These are phyloP conservation scores for Prunus kanzakura DNA, from an alignment of 306 rosid genomes.

Conservation along the genomic window DNA sequence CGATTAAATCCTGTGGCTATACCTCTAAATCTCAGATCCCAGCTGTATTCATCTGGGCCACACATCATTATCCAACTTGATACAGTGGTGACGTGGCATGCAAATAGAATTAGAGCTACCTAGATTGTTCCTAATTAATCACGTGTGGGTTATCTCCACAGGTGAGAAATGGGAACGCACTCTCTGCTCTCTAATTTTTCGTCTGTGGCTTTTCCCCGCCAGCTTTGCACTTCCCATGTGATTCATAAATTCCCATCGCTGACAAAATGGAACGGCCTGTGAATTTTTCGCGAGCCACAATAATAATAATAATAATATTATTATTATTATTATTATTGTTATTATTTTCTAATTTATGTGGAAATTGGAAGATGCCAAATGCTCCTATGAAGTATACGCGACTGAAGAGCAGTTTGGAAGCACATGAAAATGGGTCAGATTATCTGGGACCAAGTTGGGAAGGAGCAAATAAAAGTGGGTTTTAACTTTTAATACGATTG, in stretches of 20 bases:
- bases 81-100: conserved; percentile 3
- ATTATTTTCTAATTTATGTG: background rate
- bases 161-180: conserved; percentile 26
- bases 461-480: background rate
- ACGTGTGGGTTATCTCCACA: background rate
- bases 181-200: background rate
- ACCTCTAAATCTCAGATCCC: background rate
- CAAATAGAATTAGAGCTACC: no score
- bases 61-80: background rate
- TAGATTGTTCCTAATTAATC: background rate
- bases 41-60: background rate
- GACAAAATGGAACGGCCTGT: background rate
- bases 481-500: no score
- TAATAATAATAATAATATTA: no score
- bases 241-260: background rate
- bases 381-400: no score
- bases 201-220: background rate
- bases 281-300: no score
- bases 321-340: no score
- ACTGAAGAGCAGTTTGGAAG: background rate
- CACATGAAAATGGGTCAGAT: background rate
- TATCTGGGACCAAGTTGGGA: background rate
- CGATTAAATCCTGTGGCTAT: background rate
- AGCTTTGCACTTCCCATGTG: background rate
- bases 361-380: background rate